Base-by-base conservation (phyloP, 23 red algal species). In the Agarophyton chilense region DNA sequence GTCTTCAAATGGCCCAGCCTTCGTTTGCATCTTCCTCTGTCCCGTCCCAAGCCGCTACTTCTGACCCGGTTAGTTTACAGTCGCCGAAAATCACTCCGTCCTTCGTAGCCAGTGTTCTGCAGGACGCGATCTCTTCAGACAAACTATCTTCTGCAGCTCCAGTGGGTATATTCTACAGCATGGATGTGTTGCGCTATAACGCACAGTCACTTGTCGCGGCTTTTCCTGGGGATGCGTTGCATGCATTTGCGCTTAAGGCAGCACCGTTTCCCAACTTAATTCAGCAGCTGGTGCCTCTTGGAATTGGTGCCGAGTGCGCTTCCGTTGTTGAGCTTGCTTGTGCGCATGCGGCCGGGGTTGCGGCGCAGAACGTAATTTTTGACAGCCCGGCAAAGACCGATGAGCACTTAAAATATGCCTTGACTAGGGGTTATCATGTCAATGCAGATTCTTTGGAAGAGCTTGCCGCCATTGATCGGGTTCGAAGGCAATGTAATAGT, bases 341-440 rank as follows among this genome's bases (percentile, higher is more conserved):
- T 42, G 56, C 86, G 43, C 50, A 76, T 24, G 83, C 74, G 39
- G 81, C 88, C 28, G 75, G 76, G 25, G 74, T 90, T 4, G 74
- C 83, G 33, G 26, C 84, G 1, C 4, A 49, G 13, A 74, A 62
- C 51, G 82, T 95, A 74, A 77, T 95, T 40, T 95, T 84, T 63
- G 93, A 95, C 34, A 90, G 83, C 60, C 93, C 93, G 4, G 93
- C 88, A 33, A 95, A 95, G 60, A 95, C 93, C 18, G 44, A 66
- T 28, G 62, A 72, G 44, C 79, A 95, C 14, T 65, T 95, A n/a
- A 21, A 7, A 12, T 71, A 55, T 17, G 93, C 83, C 25, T 63
- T 95, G 16, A 54, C 63, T 4, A 22, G 61, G 19, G 58, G 77
- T 21, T 73, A 90, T 29, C 83, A 95, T 73, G 32, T 95, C 39